These are phyloP conservation scores for Colletotrichum sp. DNA, from an alignment of 2,329 filamentous ascomycete genomes.

Conservation along the genomic window DNA sequence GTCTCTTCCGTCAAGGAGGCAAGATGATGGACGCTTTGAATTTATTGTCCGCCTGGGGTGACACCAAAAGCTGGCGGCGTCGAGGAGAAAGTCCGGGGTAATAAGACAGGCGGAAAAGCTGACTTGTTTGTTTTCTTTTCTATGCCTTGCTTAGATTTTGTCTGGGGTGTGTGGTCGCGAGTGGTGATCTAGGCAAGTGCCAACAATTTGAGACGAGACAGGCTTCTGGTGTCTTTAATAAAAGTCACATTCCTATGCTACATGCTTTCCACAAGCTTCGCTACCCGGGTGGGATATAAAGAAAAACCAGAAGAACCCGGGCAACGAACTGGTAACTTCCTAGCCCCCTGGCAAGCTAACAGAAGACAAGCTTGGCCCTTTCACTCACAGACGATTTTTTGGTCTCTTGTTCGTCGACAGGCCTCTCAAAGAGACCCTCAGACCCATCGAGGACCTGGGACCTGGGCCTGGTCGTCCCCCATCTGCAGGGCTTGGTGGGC, in stretches of 20 bases:
- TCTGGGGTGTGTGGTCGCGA: neutral
- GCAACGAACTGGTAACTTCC: neutral
- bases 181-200: neutral
- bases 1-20: neutral
- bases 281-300: neutral
- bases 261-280: neutral
- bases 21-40: neutral
- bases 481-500: neutral
- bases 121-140: slow-evolving; percentile 5
- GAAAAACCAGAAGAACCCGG: neutral
- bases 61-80: neutral
- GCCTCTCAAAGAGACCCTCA: neutral
- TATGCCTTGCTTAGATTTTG: neutral
- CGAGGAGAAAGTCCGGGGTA: neutral
- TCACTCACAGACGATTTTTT: neutral
- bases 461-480: neutral
- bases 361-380: neutral
- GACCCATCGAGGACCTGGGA: neutral
- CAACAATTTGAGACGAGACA: neutral
- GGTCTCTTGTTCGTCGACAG: neutral
- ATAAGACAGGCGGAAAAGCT: neutral
- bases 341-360: neutral
- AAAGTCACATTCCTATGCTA: neutral
- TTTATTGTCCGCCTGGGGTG: neutral
- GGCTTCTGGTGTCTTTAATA: neutral